Conservation (phyloP, 2,329 filamentous ascomycete genomes). For the Hypoxylon sp. region DNA sequence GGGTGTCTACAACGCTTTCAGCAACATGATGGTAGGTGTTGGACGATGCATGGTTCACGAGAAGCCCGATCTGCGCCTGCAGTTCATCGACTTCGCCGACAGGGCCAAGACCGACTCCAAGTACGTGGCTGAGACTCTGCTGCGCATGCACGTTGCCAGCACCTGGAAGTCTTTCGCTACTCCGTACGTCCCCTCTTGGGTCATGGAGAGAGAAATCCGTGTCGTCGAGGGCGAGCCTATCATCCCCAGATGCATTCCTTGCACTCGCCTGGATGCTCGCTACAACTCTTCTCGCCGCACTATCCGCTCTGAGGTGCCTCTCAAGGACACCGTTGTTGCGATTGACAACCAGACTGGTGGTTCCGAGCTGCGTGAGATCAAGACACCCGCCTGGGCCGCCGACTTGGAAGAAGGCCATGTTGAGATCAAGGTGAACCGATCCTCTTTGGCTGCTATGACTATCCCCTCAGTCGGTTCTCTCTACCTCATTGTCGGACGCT, state of each 20-base stretch:
- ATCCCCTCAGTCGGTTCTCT: slow-evolving; percentile 27
- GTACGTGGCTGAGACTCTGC: slow-evolving; percentile 26
- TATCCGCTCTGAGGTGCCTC: slow-evolving; percentile 17
- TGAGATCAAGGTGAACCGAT: slow-evolving; percentile 25
- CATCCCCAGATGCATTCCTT: slow-evolving; percentile 19
- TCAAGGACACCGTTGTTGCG: slow-evolving; percentile 17
- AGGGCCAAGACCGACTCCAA: slow-evolving; percentile 21
- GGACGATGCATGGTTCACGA: slow-evolving; percentile 37
- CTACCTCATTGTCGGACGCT: slow-evolving; percentile 24
- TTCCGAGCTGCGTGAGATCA: slow-evolving; percentile 18
- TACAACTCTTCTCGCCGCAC: slow-evolving; percentile 28
- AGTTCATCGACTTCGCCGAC: slow-evolving; percentile 33
- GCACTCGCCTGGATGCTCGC: slow-evolving; percentile 5
- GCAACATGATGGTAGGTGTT: slow-evolving; percentile 39
- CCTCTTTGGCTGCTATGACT: slow-evolving; percentile 16
- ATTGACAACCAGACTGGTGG: slow-evolving; percentile 12
- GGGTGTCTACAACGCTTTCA: slow-evolving; percentile 35
- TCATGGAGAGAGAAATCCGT: slow-evolving; percentile 19
- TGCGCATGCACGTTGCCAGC: slow-evolving; percentile 28
- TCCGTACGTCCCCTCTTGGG: slow-evolving; percentile 21
- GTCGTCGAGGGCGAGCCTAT: slow-evolving; percentile 12
- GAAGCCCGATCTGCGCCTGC: slow-evolving; percentile 33
- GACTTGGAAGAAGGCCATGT: slow-evolving; percentile 12
- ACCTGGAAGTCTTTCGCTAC: slow-evolving; percentile 24
- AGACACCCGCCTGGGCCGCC: slow-evolving; percentile 10